Conservation (phyloP, 1,284 basidiomycete species). For the Ceratobasidium papillatum region DNA sequence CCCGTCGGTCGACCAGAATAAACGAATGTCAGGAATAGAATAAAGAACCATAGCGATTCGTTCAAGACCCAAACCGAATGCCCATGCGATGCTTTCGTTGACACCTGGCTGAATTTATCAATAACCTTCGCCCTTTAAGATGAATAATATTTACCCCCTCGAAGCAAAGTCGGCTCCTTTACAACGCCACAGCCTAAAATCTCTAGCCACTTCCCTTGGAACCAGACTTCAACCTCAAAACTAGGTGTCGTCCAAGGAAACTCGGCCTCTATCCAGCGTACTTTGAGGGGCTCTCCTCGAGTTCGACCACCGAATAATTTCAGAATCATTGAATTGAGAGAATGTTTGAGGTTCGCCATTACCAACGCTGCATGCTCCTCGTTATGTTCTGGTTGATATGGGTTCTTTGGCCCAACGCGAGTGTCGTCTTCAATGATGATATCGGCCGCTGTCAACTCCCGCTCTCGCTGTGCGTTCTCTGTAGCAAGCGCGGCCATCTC, state of each 20-base stretch:
- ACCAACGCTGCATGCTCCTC: conserved; percentile 74
- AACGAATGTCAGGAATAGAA: conserved; percentile 96
- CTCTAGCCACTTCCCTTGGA: conserved; percentile 96
- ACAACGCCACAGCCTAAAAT: conserved; percentile 96
- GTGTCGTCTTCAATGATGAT: conserved; percentile 90
- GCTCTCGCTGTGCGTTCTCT: conserved; percentile 66
- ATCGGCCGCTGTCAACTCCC: conserved; percentile 70
- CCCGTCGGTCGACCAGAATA: conserved; percentile 94
- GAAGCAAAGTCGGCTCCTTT: conserved; percentile 86
- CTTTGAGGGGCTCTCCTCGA: conserved; percentile 73
- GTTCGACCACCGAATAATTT: conserved; percentile 76
- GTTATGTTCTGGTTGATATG: conserved; percentile 81
- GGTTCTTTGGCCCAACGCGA: conserved; percentile 77
- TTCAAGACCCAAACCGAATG: conserved; percentile 96
- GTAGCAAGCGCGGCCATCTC: conserved; percentile 60
- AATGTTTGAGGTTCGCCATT: conserved; percentile 87
- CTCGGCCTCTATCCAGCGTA: conserved; percentile 97
- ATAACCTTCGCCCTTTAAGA: neutral
- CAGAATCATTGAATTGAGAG: conserved; percentile 88
- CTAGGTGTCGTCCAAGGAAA: conserved; percentile 99
- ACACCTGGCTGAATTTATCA: conserved; percentile 63
- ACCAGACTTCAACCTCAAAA: conserved; percentile 98
- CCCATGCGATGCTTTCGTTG: conserved; percentile 91
- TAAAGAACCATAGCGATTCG: conserved; percentile 98
- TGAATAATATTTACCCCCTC: conserved; percentile 69